phyloP scores from a whole-genome alignment of 1,284 basidiomycete species.

The Kwoniella shivajii region DNA sequence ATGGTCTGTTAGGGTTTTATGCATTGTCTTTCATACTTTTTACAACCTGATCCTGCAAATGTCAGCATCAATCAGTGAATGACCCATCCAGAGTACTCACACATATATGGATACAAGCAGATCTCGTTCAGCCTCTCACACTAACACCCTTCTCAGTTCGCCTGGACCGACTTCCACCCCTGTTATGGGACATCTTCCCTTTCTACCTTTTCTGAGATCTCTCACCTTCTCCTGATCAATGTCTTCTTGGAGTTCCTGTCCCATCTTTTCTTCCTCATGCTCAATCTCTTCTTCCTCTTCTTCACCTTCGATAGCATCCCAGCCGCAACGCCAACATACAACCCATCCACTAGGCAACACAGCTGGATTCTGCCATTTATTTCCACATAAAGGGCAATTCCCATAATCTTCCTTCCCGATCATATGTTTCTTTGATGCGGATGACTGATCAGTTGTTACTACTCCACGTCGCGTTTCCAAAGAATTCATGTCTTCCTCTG shows the following conservation, averaged over 20 bases:
- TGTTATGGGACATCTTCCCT: slow-evolving; percentile 84
- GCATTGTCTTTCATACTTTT: background rate
- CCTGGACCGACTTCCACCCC: slow-evolving; percentile 70
- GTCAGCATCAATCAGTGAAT: background rate
- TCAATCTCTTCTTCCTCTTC: slow-evolving; percentile 37
- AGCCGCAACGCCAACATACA: slow-evolving; percentile 91
- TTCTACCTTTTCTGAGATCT: slow-evolving; percentile 26
- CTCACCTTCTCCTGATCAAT: background rate
- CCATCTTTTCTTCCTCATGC: slow-evolving; percentile 3
- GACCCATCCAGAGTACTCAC: background rate
- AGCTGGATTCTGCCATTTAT: slow-evolving; percentile 80
- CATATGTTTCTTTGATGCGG: slow-evolving; percentile 16
- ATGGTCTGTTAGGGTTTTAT: background rate
- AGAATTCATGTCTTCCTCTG: slow-evolving; percentile 57
- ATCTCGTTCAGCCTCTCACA: slow-evolving; percentile 47
- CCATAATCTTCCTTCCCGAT: slow-evolving; percentile 65
- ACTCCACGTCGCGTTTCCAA: background rate
- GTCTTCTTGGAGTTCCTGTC: background rate
- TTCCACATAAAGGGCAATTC: slow-evolving; percentile 77
- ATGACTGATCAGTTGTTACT: background rate
- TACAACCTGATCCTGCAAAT: background rate
- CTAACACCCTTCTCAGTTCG: slow-evolving; percentile 84
- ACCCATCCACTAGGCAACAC: slow-evolving; percentile 91
- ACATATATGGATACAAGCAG: background rate
- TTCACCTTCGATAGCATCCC: slow-evolving; percentile 73